Base-by-base conservation (phyloP, 768 basidiomycete genomes). In the Termitomyces sp. region DNA sequence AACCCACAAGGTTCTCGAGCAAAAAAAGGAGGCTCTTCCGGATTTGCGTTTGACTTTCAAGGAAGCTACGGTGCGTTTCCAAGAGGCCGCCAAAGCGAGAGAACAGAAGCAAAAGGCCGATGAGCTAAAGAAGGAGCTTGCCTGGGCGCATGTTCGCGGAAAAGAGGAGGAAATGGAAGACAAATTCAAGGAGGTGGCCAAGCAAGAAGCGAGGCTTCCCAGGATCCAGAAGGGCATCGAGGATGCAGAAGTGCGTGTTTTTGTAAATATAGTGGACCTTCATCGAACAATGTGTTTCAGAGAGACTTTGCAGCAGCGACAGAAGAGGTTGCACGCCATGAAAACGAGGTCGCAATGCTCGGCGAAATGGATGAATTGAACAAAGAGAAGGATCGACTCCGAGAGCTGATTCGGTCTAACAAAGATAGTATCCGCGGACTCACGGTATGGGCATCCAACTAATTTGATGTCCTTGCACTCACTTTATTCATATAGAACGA, bases 131-230 rank as follows among this genome's bases (percentile, higher is more conserved):
- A 84, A 82, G 61, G 90, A 94, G 69, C 71, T 91, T 20, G 93
- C 92, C 3, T 97, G 95, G 94, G 82, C 92, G 14, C 88, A 90
- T 64, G 90, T 96, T 22, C 78, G 76, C 14, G 72, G 73, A 9
- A 94, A 94, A 68, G 79, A 90, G 68, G 70, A 74, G 48, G 90
- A 86, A 65, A 56, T 85, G 67, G 64, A 64, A 48, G 61, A 64
- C 22, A 74, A 78, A 53, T 53, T 71, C 39, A 64, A 69, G 39
- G 76, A 77, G 46, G 70, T 65, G 5, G 76, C 72, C 0, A 76
- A 69, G 62, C 42, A 70, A 47, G 58, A 66, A 36, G 64, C 68
- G 12, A 67, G 74, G 26, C 42, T 78, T 16, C 74, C 76, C 20
- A 76, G 72, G 62, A 72, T 79, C 49, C 61, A 76, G 61, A 68